These are phyloP conservation scores for Hortiboletus campestris DNA, from an alignment of 768 basidiomycete species.

Conservation along the genomic window DNA sequence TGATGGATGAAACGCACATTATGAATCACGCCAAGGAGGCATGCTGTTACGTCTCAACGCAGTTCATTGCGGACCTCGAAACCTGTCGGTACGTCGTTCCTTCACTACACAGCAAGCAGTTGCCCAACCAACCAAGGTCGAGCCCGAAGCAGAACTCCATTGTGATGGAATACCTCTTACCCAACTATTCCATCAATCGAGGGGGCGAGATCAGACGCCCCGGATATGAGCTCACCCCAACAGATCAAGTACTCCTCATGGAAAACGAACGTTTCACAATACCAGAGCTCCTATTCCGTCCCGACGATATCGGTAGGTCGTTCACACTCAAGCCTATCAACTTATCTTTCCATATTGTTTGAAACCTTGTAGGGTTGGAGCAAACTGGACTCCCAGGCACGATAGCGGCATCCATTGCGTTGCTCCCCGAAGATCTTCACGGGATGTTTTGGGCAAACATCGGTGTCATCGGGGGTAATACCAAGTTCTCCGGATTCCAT, in stretches of 20 bases:
- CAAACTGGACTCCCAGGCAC: constrained; percentile 78
- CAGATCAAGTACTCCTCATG: constrained; percentile 76
- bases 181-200: constrained; percentile 74
- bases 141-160: constrained; percentile 62
- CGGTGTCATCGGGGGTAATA: constrained; percentile 82
- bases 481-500: constrained; percentile 70
- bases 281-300: constrained; percentile 90
- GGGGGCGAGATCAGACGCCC: constrained; percentile 54
- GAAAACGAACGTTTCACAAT: constrained; percentile 90
- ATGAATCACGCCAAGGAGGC: constrained; percentile 91
- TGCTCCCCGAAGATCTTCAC: constrained; percentile 76
- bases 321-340: constrained; percentile 9
- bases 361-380: constrained; percentile 54
- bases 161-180: constrained; percentile 86
- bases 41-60: constrained; percentile 80
- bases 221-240: constrained; percentile 52
- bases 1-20: constrained; percentile 96
- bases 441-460: constrained; percentile 98
- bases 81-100: constrained; percentile 63
- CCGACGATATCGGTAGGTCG: constrained; percentile 79
- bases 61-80: constrained; percentile 75
- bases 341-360: constrained; percentile 1
- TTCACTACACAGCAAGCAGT: constrained; percentile 15
- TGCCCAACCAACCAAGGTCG: constrained; percentile 38
- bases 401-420: constrained; percentile 71